phyloP scores from a whole-genome alignment of 805 yeast genomes.

The Nakazawaea ambrosiae region DNA sequence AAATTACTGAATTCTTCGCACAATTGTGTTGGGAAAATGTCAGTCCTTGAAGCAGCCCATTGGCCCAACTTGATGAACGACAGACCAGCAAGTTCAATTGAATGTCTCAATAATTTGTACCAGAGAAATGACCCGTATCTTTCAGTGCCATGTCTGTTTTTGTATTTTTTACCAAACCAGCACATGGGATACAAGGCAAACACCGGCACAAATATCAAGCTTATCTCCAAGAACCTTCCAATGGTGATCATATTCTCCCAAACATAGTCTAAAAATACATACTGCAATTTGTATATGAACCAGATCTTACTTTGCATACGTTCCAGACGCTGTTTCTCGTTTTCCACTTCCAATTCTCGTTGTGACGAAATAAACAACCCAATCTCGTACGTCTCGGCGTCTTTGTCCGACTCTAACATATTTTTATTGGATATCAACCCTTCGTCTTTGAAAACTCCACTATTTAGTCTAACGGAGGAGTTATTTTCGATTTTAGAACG shows the following conservation, averaged over 20 bases:
- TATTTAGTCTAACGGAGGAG: not conserved
- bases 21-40: constrained; percentile 73
- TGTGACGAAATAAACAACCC: constrained; percentile 59
- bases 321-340: constrained; percentile 11
- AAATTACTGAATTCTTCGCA: constrained; percentile 70
- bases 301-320: constrained; percentile 16
- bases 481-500: not conserved
- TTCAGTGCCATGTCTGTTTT: too few relatives aligned
- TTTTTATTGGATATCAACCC: constrained; percentile 21
- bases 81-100: constrained; percentile 86
- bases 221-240: constrained; percentile 62
- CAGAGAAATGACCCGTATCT: constrained; percentile 63
- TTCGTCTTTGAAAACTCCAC: constrained; percentile 12
- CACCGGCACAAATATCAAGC: constrained; percentile 64
- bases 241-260: constrained; percentile 66
- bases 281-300: constrained; percentile 32
- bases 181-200: constrained; percentile 56
- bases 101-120: constrained; percentile 56
- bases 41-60: constrained; percentile 98
- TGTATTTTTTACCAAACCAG: constrained; percentile 39
- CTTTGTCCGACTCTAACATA: constrained; percentile 34
- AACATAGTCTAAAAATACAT: constrained; percentile 42
- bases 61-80: constrained; percentile 90
- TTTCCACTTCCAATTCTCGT: constrained; percentile 38
- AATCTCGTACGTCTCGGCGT: constrained; percentile 62